Conservation (phyloP, 73 alveolate species). For the Paramecium bursaria region DNA sequence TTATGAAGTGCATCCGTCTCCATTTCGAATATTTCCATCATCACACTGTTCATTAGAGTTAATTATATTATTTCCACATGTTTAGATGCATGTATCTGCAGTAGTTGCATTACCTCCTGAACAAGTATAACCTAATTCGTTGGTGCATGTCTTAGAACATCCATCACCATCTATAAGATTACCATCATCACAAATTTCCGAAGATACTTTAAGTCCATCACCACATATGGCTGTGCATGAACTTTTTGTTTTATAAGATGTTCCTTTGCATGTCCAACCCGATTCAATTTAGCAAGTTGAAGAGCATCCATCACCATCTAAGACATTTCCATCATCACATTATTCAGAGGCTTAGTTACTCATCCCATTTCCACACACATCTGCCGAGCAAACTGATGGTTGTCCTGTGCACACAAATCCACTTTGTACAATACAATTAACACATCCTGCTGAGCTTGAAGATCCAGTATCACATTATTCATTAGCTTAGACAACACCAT, state of each 20-base stretch:
- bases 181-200: constrained; percentile 82
- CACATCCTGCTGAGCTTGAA: constrained; percentile 47
- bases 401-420: constrained; percentile 38
- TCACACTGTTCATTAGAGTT: constrained; percentile 70
- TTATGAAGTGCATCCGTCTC: constrained; percentile 66
- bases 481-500: constrained; percentile 55
- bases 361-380: constrained; percentile 45
- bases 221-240: constrained; percentile 75
- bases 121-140: constrained; percentile 76
- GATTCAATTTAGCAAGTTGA: constrained; percentile 72
- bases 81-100: constrained; percentile 65
- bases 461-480: constrained; percentile 65
- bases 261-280: constrained; percentile 71
- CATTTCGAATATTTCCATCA: constrained; percentile 63
- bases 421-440: neutral
- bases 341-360: constrained; percentile 43
- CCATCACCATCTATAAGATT: constrained; percentile 78
- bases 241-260: constrained; percentile 31
- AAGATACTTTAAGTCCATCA: constrained; percentile 71
- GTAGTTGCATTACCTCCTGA: constrained; percentile 66
- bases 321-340: constrained; percentile 74
- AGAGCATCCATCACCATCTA: constrained; percentile 77
- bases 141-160: constrained; percentile 66
- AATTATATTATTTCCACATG: constrained; percentile 77
- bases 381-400: constrained; percentile 26